Conservation (phyloP, 305 asterid genomes). For the Fraxinus velutina region DNA sequence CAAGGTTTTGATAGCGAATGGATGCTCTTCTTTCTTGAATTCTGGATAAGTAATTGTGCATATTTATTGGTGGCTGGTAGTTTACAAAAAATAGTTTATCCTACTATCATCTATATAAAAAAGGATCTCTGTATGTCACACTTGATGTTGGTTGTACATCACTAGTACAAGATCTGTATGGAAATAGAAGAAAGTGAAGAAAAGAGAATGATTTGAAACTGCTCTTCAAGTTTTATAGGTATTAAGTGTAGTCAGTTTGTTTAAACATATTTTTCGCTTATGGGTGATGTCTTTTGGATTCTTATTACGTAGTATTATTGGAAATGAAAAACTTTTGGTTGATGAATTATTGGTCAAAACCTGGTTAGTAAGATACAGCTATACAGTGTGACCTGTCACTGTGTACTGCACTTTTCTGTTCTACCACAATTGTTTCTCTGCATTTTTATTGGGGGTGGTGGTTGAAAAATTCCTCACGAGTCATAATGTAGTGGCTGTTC, state of each 20-base stretch:
- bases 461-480: not conserved
- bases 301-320: not conserved
- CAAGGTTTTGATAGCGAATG: not conserved
- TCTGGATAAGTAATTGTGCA: not conserved
- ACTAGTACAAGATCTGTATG: not conserved
- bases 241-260: not conserved
- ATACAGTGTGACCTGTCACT: not conserved
- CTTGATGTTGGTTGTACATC: not conserved
- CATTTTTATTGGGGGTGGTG: not conserved
- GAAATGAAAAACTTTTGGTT: not conserved
- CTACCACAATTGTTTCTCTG: not conserved
- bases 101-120: not conserved
- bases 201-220: not conserved
- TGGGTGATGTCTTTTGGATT: not conserved
- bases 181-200: not conserved
- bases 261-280: not conserved
- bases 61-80: not conserved
- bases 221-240: not conserved
- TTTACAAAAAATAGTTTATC: not conserved
- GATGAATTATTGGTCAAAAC: not conserved
- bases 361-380: not conserved
- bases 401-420: not conserved
- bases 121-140: not conserved
- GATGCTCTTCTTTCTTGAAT: not conserved
- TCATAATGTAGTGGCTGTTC: not conserved